Conservation (phyloP, 805 yeast species). For the Yarrowia deformans region DNA sequence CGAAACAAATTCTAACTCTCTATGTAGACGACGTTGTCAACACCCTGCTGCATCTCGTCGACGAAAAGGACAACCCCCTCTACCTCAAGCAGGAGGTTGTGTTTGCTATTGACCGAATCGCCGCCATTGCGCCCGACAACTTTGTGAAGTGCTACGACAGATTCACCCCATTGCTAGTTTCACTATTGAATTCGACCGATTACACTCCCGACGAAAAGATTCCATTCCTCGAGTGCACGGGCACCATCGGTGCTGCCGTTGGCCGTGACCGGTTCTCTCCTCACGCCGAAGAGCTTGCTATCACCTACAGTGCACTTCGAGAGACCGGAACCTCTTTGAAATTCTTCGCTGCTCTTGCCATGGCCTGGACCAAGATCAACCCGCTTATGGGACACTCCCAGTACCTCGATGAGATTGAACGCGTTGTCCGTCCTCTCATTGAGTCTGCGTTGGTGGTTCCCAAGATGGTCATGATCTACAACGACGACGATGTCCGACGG, state of each 20-base stretch:
- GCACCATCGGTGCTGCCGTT: constrained; percentile 62
- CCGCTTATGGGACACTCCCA: constrained; percentile 66
- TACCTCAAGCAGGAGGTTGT: constrained; percentile 97
- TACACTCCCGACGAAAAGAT: constrained; percentile 64
- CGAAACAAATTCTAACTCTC: constrained; percentile 86
- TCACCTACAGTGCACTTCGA: constrained; percentile 49
- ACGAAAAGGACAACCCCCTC: constrained; percentile 71
- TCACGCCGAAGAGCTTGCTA: constrained; percentile 71
- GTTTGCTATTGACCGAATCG: constrained; percentile 95
- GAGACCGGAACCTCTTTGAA: constrained; percentile 78
- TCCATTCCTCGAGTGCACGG: constrained; percentile 32
- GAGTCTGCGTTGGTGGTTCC: constrained; percentile 87
- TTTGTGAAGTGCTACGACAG: constrained; percentile 93
- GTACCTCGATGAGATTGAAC: constrained; percentile 82
- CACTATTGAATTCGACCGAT: constrained; percentile 73
- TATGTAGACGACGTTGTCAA: constrained; percentile 81
- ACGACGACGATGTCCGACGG: constrained; percentile 83
- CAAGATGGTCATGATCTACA: constrained; percentile 85
- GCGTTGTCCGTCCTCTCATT: constrained; percentile 88
- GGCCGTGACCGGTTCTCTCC: constrained; percentile 87
- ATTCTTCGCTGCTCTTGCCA: constrained; percentile 85
- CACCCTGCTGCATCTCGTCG: constrained; percentile 75
- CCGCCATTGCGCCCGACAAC: constrained; percentile 91
- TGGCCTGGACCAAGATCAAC: constrained; percentile 94
- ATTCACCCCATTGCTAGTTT: constrained; percentile 84